phyloP scores from a whole-genome alignment of 2,329 filamentous ascomycete genomes.

The Colletotrichum incanum region DNA sequence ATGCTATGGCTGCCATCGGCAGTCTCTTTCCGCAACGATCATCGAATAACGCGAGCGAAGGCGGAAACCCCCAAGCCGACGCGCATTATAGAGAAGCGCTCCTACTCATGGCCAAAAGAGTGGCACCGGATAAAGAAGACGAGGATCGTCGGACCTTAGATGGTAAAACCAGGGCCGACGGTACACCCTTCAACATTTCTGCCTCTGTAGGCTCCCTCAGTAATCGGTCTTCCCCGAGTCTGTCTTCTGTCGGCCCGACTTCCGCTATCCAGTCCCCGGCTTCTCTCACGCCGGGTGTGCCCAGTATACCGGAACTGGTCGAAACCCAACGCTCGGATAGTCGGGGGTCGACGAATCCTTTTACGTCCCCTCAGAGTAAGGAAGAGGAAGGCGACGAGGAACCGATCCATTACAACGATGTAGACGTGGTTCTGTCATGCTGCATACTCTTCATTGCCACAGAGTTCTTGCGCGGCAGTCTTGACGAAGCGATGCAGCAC shows the following conservation, averaged over 20 bases:
- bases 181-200: background rate
- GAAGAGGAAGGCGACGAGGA: slow-evolving; percentile 24
- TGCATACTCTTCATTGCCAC: slow-evolving; percentile 69
- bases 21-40: slow-evolving; percentile 50
- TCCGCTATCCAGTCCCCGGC: slow-evolving; percentile 19
- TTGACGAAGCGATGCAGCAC: slow-evolving; percentile 30
- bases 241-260: background rate
- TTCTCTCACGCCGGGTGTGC: background rate
- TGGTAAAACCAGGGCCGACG: background rate
- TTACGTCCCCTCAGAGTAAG: slow-evolving; percentile 55
- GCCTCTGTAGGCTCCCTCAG: slow-evolving; percentile 3
- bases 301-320: background rate
- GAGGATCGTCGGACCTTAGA: background rate
- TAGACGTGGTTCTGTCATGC: slow-evolving; percentile 56
- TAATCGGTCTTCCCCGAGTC: slow-evolving; percentile 27
- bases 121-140: slow-evolving; percentile 4
- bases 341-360: slow-evolving; percentile 41
- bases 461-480: slow-evolving; percentile 61
- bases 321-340: slow-evolving; percentile 1
- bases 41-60: slow-evolving; percentile 51
- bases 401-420: background rate
- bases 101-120: background rate
- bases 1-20: slow-evolving; percentile 66
- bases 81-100: slow-evolving; percentile 12
- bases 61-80: slow-evolving; percentile 7